Base-by-base conservation (phyloP, 1,284 basidiomycete species). In the Malassezia obtusa region DNA sequence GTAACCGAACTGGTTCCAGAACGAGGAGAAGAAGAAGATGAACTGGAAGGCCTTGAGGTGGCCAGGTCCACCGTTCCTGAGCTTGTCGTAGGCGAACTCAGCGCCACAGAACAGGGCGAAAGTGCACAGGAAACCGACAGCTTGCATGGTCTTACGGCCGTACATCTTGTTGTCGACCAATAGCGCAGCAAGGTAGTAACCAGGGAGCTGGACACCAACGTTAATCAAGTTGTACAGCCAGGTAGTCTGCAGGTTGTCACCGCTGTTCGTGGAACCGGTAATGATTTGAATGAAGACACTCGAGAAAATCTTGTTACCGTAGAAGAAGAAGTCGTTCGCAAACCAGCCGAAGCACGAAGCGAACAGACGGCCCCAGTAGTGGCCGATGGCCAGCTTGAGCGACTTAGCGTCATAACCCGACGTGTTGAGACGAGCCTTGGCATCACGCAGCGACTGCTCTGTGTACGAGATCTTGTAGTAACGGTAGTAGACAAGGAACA, bases 1-100 rank as follows among this genome's bases (percentile, higher is more conserved):
- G 58, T 78, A 78, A 38, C 79, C 78, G 47, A 78, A 78, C 68
- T 79, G 78, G 63, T 77, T 77, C 76, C 78, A 79, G 76, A 79
- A 79, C 14, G 74, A 76, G 32, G 76, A 76, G 32, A 79, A 68
- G 68, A 77, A 79, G 75, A 77, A 79, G 68, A 79, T 77, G 50
- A 76, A 76, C 66, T 77, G 77, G 75, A 79, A 79, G 19, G 74
- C 55, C 62, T 61, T 63, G 52, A 76, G 59, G 41, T 56, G 44
- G 21, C 67, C 77, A 4, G 60, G 45, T 26, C 68, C 67, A 0
- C 65, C 61, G 49, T 62, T 58, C 44, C 62, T 61, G 30, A 79
- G 71, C 45, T 57, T 61, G 30, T 71, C 49, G 72, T 71, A 78
- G 45, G 72, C 63, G 61, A 76, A 73, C 37, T 73, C 71, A n/a